phyloP scores from a whole-genome alignment of 2,329 filamentous ascomycete species.

The Akanthomyces dipterigenus region DNA sequence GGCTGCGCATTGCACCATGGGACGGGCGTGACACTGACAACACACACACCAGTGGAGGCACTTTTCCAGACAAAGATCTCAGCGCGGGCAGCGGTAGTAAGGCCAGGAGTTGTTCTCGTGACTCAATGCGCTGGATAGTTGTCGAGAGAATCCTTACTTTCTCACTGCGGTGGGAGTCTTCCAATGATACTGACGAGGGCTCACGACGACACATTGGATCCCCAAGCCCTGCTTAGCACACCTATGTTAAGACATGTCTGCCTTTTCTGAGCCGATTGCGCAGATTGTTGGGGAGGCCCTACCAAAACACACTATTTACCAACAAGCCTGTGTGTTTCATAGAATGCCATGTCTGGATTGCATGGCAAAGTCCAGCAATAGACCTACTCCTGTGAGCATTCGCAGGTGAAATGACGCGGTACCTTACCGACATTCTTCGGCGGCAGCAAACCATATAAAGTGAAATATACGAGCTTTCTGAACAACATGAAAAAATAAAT shows the following conservation, averaged over 20 bases:
- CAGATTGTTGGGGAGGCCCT: neutral
- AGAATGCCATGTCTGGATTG: neutral
- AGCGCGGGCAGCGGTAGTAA: neutral
- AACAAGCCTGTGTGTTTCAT: neutral
- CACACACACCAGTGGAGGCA: neutral
- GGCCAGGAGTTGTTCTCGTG: neutral
- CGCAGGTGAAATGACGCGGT: neutral
- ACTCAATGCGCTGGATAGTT: slow-evolving; percentile 31
- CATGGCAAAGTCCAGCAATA: neutral
- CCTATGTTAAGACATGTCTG: neutral
- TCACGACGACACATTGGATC: slow-evolving; percentile 2
- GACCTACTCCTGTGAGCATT: neutral
- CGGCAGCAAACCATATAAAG: neutral
- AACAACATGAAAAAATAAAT: neutral
- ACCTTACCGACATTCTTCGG: too few species aligned
- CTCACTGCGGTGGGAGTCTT: slow-evolving; percentile 27
- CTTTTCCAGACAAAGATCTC: neutral
- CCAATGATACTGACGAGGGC: slow-evolving; percentile 1
- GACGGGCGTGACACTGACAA: neutral
- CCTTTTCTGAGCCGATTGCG: neutral
- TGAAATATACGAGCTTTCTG: neutral
- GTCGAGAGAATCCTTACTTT: slow-evolving; percentile 33
- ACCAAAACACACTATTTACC: neutral
- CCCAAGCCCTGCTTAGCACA: neutral
- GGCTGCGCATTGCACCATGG: slow-evolving; percentile 29